Conservation (phyloP, 108 stramenopile species). For the Heterococcus sp. region DNA sequence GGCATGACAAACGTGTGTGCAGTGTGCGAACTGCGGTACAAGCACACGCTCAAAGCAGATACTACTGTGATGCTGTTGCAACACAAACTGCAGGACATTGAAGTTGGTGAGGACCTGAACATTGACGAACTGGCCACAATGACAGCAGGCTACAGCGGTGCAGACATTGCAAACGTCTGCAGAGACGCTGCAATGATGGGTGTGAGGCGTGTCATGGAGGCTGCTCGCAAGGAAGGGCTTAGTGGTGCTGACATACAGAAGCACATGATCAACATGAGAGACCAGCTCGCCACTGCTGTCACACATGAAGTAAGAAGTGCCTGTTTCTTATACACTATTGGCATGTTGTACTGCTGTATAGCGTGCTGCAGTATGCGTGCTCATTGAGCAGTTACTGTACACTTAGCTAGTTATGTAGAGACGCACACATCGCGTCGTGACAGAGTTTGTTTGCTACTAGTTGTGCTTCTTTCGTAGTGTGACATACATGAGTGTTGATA, state of each 20-base stretch:
- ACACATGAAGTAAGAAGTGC: constrained; percentile 55
- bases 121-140: constrained; percentile 45
- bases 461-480: too few relatives aligned
- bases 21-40: too few relatives aligned
- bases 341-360: too few relatives aligned
- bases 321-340: too few relatives aligned
- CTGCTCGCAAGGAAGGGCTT: constrained; percentile 49
- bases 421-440: too few relatives aligned
- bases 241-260: constrained; percentile 52
- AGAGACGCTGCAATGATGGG: constrained; percentile 66
- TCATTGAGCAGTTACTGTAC: too few relatives aligned
- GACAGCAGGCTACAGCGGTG: constrained; percentile 59
- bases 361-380: too few relatives aligned
- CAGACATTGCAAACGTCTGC: constrained; percentile 65
- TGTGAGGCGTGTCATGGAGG: constrained; percentile 60
- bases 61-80: background rate
- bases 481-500: too few relatives aligned
- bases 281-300: constrained; percentile 43
- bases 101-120: constrained; percentile 56
- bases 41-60: too few relatives aligned
- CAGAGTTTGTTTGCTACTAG: too few relatives aligned
- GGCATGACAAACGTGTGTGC: too few relatives aligned
- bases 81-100: constrained; percentile 4
- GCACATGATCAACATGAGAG: constrained; percentile 46
- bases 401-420: too few relatives aligned